phyloP scores from a whole-genome alignment of 2,329 filamentous ascomycete genomes.

The Diplodia corticola region DNA sequence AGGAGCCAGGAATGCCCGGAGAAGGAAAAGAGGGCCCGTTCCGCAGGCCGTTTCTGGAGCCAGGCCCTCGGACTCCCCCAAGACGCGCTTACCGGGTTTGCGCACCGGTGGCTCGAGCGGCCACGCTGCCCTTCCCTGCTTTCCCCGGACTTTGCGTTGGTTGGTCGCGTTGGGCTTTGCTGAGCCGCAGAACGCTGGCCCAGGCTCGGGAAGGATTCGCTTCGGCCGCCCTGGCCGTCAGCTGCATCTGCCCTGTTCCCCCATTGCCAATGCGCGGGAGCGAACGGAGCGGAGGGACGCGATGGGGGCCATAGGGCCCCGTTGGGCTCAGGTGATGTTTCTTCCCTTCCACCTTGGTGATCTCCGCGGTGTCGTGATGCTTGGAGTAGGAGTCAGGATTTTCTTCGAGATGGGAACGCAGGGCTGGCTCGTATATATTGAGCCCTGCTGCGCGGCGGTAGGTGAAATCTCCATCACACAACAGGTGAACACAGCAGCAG shows the following conservation, averaged over 20 bases:
- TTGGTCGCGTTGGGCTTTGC: neutral
- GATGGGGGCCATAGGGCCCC: neutral
- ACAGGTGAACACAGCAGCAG: neutral
- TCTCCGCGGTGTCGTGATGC: conserved; percentile 7
- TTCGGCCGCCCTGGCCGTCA: neutral
- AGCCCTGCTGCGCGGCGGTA: conserved; percentile 12
- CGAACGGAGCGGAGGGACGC: conserved; percentile 10
- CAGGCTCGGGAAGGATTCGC: neutral
- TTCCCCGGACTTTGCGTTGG: conserved; percentile 6
- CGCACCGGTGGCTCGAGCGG: neutral
- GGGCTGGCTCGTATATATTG: conserved; percentile 15
- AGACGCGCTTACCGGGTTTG: neutral
- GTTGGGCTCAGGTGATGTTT: conserved; percentile 12
- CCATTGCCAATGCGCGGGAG: neutral
- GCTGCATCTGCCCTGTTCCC: neutral
- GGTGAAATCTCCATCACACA: conserved; percentile 14
- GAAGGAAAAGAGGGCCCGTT: neutral
- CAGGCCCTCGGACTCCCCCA: neutral
- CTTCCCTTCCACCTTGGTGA: neutral
- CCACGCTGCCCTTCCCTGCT: neutral
- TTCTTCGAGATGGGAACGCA: neutral
- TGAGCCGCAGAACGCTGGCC: conserved; percentile 4
- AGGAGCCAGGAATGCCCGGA: neutral
- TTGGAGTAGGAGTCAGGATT: neutral
- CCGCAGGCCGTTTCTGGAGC: neutral